phyloP scores from a whole-genome alignment of 192 early-diverging fungal species.

The Umbelopsis sp. region DNA sequence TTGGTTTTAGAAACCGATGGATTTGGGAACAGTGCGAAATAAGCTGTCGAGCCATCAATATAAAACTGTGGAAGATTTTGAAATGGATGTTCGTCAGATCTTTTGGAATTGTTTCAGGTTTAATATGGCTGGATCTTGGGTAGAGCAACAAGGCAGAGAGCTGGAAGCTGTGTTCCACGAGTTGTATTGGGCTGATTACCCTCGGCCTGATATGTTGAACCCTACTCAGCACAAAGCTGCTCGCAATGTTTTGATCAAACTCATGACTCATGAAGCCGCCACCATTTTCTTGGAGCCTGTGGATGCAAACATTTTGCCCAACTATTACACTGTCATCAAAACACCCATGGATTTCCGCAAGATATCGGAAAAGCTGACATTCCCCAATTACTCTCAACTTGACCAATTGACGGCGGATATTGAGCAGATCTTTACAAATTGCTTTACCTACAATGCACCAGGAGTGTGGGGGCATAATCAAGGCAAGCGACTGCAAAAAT shows the following conservation, averaged over 20 bases:
- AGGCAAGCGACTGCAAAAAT: slow-evolving; percentile 51
- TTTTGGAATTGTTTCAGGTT: slow-evolving; percentile 77
- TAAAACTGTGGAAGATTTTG: slow-evolving; percentile 53
- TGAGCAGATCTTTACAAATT: slow-evolving; percentile 64
- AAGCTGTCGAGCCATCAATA: slow-evolving; percentile 69
- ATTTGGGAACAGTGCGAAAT: slow-evolving; percentile 71
- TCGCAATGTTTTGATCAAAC: slow-evolving; percentile 31
- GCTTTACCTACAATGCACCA: slow-evolving; percentile 63
- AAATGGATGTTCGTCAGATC: slow-evolving; percentile 62
- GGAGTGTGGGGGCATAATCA: slow-evolving; percentile 55
- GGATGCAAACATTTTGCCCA: slow-evolving; percentile 65
- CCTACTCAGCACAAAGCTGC: slow-evolving; percentile 29
- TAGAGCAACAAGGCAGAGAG: slow-evolving; percentile 62
- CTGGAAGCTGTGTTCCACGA: slow-evolving; percentile 47
- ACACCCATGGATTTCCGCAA: slow-evolving; percentile 77
- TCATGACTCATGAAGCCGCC: slow-evolving; percentile 59
- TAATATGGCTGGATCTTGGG: slow-evolving; percentile 62
- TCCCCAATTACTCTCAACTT: slow-evolving; percentile 51
- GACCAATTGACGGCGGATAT: slow-evolving; percentile 61
- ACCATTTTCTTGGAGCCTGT: slow-evolving; percentile 71
- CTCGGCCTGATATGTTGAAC: slow-evolving; percentile 16
- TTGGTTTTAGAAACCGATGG: slow-evolving; percentile 72
- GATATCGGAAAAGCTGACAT: slow-evolving; percentile 57
- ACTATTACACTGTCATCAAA: slow-evolving; percentile 68
- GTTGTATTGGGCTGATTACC: not conserved